Conservation (phyloP, 1,284 basidiomycete genomes). For the Pseudozyma hubeiensis region DNA sequence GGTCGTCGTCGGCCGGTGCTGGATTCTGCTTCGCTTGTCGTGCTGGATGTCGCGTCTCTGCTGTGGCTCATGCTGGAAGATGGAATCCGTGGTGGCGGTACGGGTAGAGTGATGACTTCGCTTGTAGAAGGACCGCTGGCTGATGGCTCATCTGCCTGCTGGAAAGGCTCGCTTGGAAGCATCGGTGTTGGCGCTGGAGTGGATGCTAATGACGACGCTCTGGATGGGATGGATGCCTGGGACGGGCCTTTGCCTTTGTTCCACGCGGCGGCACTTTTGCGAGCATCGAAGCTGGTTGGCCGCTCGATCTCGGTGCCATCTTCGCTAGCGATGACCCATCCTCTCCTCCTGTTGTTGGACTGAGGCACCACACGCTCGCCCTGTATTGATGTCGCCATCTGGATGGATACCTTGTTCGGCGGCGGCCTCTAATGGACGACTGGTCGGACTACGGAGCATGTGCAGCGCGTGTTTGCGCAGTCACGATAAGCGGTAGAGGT, state of each 20-base stretch:
- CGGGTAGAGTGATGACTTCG: neutral
- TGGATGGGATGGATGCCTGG: slow-evolving; percentile 40
- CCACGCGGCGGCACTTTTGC: slow-evolving; percentile 42
- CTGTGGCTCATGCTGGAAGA: slow-evolving; percentile 17
- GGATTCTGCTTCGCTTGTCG: slow-evolving; percentile 12
- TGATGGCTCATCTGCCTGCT: neutral
- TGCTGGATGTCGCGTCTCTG: slow-evolving; percentile 9
- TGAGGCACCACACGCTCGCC: slow-evolving; percentile 9
- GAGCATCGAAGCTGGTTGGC: slow-evolving; percentile 34
- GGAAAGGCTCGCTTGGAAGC: slow-evolving; percentile 1
- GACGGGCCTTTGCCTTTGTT: slow-evolving; percentile 49
- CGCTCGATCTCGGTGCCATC: slow-evolving; percentile 24
- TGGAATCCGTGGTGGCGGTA: slow-evolving; percentile 15
- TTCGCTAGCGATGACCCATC: slow-evolving; percentile 50
- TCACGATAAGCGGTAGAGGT: neutral
- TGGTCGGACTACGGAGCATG: no score
- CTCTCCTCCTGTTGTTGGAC: slow-evolving; percentile 35
- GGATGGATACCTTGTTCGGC: no score
- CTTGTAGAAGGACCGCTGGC: neutral
- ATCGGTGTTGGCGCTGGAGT: slow-evolving; percentile 11
- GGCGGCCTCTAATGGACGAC: neutral
- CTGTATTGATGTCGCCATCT: slow-evolving; percentile 4
- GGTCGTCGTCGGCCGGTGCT: slow-evolving; percentile 23
- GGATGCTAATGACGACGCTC: slow-evolving; percentile 37
- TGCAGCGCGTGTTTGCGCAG: no score